phyloP scores from a whole-genome alignment of 2,329 filamentous ascomycete species.

The Trichoderma hamatum region DNA sequence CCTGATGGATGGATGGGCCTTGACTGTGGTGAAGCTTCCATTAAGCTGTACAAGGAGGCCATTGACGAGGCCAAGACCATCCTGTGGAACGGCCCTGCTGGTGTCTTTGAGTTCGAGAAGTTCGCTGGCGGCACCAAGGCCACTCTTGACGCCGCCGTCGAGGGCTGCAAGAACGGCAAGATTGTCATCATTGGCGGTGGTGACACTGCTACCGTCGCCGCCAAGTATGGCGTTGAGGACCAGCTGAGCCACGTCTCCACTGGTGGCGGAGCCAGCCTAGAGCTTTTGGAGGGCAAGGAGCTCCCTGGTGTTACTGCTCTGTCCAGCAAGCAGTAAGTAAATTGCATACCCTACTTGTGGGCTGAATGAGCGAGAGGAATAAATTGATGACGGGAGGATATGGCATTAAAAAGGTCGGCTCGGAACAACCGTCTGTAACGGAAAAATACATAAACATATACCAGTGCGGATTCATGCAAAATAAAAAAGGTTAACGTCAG shows the following conservation, averaged over 20 bases:
- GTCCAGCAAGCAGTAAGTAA: constrained; percentile 75
- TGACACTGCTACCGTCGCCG: constrained; percentile 96
- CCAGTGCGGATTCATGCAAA: not conserved
- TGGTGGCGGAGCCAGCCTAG: constrained; percentile 90
- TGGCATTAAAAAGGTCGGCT: constrained; percentile 36
- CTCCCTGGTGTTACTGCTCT: constrained; percentile 91
- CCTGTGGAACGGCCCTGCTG: constrained; percentile 97
- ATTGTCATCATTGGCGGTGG: constrained; percentile 98
- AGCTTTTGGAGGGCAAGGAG: constrained; percentile 97
- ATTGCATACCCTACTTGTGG: not conserved
- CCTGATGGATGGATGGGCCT: constrained; percentile 98
- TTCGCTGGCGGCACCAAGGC: constrained; percentile 92
- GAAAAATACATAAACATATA: constrained; percentile 14
- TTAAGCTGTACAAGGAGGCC: constrained; percentile 84
- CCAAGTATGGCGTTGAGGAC: constrained; percentile 94
- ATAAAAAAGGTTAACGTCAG: constrained; percentile 15
- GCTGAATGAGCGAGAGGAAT: constrained; percentile 29
- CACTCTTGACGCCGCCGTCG: constrained; percentile 85
- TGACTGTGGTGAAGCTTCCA: constrained; percentile 87
- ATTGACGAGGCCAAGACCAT: constrained; percentile 92
- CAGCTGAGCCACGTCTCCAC: constrained; percentile 99
- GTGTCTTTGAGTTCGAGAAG: constrained; percentile 96
- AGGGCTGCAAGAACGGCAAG: constrained; percentile 72
- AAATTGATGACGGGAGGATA: constrained; percentile 38
- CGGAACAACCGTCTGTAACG: constrained; percentile 43